Evolutionary conservation across 1,284 basidiomycete species (phyloP).

Genomic region (Fistulinella staudtii): DNA sequence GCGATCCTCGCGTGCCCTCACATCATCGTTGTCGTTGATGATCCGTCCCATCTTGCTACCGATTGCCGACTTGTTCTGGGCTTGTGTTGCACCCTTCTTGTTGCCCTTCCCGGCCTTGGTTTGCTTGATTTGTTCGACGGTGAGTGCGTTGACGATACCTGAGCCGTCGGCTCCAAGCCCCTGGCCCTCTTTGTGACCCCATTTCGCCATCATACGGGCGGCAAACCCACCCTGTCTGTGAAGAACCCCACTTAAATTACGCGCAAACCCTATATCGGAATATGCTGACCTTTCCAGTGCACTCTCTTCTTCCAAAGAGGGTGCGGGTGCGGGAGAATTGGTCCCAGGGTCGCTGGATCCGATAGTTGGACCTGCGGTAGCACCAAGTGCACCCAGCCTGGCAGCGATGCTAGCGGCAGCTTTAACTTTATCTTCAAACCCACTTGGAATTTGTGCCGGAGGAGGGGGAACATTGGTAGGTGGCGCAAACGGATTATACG

Average conservation of each 20-base stretch:
- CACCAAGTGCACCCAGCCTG: slow-evolving; percentile 56
- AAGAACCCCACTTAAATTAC: not conserved
- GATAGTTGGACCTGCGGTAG: slow-evolving; percentile 29
- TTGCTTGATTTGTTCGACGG: slow-evolving; percentile 61
- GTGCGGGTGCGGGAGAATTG: slow-evolving; percentile 20
- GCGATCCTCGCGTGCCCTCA: slow-evolving; percentile 65
- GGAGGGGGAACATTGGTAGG: slow-evolving; percentile 54
- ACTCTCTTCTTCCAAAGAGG: slow-evolving; percentile 26
- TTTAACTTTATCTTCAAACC: slow-evolving; percentile 62
- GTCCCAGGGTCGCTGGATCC: slow-evolving; percentile 15
- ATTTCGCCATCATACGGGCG: slow-evolving; percentile 83
- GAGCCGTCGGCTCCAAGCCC: slow-evolving; percentile 80
- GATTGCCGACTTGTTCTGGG: slow-evolving; percentile 35
- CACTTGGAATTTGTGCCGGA: slow-evolving; percentile 44
- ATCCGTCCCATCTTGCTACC: slow-evolving; percentile 77
- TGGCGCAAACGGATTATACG: slow-evolving; percentile 66
- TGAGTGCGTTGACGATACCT: slow-evolving; percentile 85
- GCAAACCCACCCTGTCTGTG: slow-evolving; percentile 70
- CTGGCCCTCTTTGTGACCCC: slow-evolving; percentile 91
- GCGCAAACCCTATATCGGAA: not conserved
- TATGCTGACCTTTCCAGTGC: slow-evolving; percentile 31
- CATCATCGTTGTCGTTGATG: slow-evolving; percentile 82
- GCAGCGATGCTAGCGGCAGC: slow-evolving; percentile 82
- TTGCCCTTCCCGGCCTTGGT: slow-evolving; percentile 29
- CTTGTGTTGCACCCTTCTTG: slow-evolving; percentile 30